Evolutionary conservation across 148 eudicot species (phyloP).

Genomic region (Drosera capensis): DNA sequence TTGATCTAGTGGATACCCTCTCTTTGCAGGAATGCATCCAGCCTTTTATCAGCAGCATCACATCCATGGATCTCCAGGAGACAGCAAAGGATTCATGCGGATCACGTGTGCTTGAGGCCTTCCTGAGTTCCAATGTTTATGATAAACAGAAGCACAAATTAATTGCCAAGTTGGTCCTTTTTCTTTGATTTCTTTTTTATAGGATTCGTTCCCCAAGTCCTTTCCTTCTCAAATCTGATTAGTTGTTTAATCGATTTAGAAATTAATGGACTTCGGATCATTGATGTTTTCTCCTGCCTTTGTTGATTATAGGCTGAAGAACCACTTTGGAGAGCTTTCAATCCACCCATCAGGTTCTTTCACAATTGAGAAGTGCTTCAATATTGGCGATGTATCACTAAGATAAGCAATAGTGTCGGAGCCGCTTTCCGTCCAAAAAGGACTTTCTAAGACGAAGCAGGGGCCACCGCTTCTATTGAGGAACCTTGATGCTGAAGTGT

Average conservation of each 20-base stretch:
- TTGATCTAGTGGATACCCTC: background rate
- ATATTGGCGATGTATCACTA: constrained; percentile 34
- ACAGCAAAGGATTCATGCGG: constrained; percentile 67
- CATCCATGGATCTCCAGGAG: constrained; percentile 63
- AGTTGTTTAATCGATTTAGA: no score
- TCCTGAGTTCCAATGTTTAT: constrained; percentile 57
- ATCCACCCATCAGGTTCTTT: constrained; percentile 71
- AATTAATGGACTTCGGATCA: no score
- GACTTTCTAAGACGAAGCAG: constrained; percentile 68
- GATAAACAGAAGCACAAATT: constrained; percentile 68
- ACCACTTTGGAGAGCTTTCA: constrained; percentile 80
- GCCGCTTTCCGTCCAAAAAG: constrained; percentile 43
- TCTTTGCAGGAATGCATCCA: constrained; percentile 62
- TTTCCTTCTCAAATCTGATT: background rate
- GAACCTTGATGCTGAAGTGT: constrained; percentile 87
- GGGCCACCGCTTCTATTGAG: constrained; percentile 83
- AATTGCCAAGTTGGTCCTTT: constrained; percentile 42
- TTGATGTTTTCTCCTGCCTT: constrained; percentile 3
- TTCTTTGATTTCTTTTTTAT: constrained; percentile 1
- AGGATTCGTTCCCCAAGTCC: background rate
- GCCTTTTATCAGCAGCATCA: constrained; percentile 60
- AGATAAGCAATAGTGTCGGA: constrained; percentile 78
- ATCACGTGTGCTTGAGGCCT: constrained; percentile 81
- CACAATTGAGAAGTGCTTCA: constrained; percentile 80
- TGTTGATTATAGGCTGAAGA: constrained; percentile 42